A percentile compares a stretch with the other conserved stretches of the same genome.
These are phyloP conservation scores for Dothiorella sarmentorum DNA, from an alignment of 2,329 filamentous ascomycete species.

Conservation along the genomic window DNA sequence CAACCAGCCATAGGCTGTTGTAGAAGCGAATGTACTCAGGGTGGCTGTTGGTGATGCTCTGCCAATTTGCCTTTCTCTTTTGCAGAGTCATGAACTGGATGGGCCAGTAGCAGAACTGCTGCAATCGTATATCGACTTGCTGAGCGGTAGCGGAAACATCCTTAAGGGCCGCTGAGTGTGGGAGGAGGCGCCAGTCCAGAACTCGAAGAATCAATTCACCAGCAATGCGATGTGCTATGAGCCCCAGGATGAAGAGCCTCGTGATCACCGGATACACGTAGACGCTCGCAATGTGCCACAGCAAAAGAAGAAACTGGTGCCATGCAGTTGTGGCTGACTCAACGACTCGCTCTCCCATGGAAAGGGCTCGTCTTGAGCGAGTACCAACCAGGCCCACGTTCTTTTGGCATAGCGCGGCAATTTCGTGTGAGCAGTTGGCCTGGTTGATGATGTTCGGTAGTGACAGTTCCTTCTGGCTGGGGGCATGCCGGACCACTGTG, in stretches of 20 bases:
- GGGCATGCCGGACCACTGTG: constrained; percentile 71
- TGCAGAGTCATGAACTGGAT: constrained; percentile 91
- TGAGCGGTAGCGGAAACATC: constrained; percentile 96
- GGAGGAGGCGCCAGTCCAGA: constrained; percentile 79
- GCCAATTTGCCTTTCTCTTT: constrained; percentile 88
- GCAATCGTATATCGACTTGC: constrained; percentile 92
- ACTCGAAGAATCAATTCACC: constrained; percentile 76
- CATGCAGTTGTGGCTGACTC: constrained; percentile 86
- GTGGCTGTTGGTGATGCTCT: constrained; percentile 90
- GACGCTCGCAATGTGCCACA: constrained; percentile 68
- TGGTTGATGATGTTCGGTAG: constrained; percentile 82
- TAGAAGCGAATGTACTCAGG: constrained; percentile 99
- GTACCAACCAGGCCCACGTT: constrained; percentile 84
- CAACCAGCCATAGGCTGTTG: constrained; percentile 96
- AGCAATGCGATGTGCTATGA: constrained; percentile 74
- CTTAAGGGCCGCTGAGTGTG: constrained; percentile 80
- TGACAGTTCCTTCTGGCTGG: constrained; percentile 78
- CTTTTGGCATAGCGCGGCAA: constrained; percentile 79
- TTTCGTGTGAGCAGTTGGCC: constrained; percentile 92
- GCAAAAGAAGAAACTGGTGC: constrained; percentile 65
- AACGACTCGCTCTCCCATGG: constrained; percentile 90
- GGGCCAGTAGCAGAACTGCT: constrained; percentile 99
- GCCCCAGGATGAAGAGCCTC: constrained; percentile 66
- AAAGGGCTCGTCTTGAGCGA: constrained; percentile 77
- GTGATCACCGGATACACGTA: constrained; percentile 78